Base-by-base conservation (phyloP, 495 filamentous ascomycete genomes). In the Schizothecium vesticola region DNA sequence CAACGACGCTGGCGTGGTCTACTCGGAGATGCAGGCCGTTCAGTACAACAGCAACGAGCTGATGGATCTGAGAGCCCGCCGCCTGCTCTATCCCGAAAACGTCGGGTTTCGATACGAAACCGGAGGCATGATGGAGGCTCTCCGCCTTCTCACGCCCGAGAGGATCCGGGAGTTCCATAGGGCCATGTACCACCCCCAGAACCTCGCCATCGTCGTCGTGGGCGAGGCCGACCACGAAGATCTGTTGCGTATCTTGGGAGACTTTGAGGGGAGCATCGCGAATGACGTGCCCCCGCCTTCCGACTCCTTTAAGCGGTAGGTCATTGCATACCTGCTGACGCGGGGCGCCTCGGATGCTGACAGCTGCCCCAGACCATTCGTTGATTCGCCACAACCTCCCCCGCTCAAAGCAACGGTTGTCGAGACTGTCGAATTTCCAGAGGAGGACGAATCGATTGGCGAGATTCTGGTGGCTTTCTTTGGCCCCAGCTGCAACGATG, bases 171-270 rank as follows among this genome's bases (percentile, higher is more conserved):
- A 85, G 31, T 99, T 97, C 78, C 95, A 99, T 76, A 89, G 89
- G 63, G 90, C 93, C 65, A 99, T 99, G 96, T 99, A 99, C 73
- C 94, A 97, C 73, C 95, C 96, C 9, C 96, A 92, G 74, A 99
- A 99, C 74, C 79, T 99, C 69, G 96, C 94, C 70, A 76, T 98
- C 63, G 83, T 97, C 36, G 86, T 99, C 62, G 88, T 94, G 61
- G 95, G 95, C 64, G 93, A 96, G 74, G 90, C 96, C 13, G 88
- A 96, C 72, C 93, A 97, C 78, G 79, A 83, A 0, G 81, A 96
- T 74, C 85, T 99, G 61, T 80, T 98, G 56, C 79, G 87, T 3
- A 91, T 92, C 58, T 76, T 99, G 69, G 93, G 96, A 69, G 81
- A 88, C 23, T 98, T 98, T 76, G 95, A 99, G 78, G 89, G 91